Evolutionary conservation across 2,329 filamentous ascomycete genomes (phyloP).

Genomic region (Fusarium annulatum): DNA sequence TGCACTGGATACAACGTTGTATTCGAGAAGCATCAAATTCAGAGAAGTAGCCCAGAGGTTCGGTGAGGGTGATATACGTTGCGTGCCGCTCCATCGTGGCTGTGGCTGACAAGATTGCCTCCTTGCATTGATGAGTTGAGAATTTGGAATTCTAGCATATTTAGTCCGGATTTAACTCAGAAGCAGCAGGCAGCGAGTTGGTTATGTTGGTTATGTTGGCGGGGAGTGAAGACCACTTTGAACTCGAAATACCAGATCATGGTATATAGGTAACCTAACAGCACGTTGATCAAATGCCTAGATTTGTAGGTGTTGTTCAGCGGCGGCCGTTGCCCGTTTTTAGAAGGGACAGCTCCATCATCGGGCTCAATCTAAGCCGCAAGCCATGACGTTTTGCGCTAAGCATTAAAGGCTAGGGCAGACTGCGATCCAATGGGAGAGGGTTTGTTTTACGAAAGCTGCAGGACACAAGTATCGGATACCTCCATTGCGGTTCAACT

Average conservation of each 20-base stretch:
- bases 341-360: constrained; percentile 20
- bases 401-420: constrained; percentile 23
- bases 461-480: constrained; percentile 30
- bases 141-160: neutral
- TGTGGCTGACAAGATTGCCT: constrained; percentile 34
- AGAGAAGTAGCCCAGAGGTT: neutral
- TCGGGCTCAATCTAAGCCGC: constrained; percentile 35
- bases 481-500: neutral
- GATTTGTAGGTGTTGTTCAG: neutral
- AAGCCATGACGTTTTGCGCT: constrained; percentile 38
- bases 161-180: neutral
- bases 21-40: neutral
- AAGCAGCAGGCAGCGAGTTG: neutral
- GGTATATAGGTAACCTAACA: neutral
- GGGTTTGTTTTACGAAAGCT: constrained; percentile 37
- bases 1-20: constrained; percentile 32
- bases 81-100: constrained; percentile 28
- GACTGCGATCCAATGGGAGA: constrained; percentile 4
- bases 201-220: neutral
- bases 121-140: constrained; percentile 23
- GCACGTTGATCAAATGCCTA: neutral
- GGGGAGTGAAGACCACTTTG: neutral
- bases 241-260: neutral
- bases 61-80: neutral
- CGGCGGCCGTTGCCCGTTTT: constrained; percentile 22